Conservation (phyloP, 192 early-diverging fungal species). For the Coemansia asiatica region DNA sequence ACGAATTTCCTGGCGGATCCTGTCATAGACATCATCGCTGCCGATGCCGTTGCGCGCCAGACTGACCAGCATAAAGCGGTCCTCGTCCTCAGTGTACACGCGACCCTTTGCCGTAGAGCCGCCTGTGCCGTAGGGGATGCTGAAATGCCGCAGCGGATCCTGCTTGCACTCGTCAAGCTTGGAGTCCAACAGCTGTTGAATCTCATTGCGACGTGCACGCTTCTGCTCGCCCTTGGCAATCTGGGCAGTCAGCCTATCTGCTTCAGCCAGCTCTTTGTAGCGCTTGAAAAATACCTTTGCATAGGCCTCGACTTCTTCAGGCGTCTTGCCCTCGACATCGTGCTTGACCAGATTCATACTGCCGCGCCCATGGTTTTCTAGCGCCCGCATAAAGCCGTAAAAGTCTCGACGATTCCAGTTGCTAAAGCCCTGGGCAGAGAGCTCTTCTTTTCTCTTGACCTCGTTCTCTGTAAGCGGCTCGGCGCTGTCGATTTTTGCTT, state of each 20-base stretch:
- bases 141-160: constrained; percentile 84
- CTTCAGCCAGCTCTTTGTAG: constrained; percentile 86
- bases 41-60: constrained; percentile 87
- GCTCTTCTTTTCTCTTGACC: constrained; percentile 69
- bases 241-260: constrained; percentile 79
- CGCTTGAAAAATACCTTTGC: constrained; percentile 86
- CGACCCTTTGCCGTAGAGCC: constrained; percentile 73
- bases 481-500: constrained; percentile 82
- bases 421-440: constrained; percentile 72
- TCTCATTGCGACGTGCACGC: constrained; percentile 75
- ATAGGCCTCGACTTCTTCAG: constrained; percentile 82
- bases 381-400: constrained; percentile 78
- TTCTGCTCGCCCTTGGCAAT: constrained; percentile 89
- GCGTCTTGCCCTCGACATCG: constrained; percentile 92
- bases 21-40: constrained; percentile 90
- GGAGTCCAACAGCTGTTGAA: constrained; percentile 75
- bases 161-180: constrained; percentile 70
- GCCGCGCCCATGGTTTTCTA: constrained; percentile 80
- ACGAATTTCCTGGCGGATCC: constrained; percentile 83
- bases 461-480: constrained; percentile 92
- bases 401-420: constrained; percentile 93
- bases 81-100: constrained; percentile 92
- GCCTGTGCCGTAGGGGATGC: constrained; percentile 81
- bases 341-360: constrained; percentile 71
- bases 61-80: constrained; percentile 90